Base-by-base conservation (phyloP, 306 rosid genomes). In the Dryas drummondii region DNA sequence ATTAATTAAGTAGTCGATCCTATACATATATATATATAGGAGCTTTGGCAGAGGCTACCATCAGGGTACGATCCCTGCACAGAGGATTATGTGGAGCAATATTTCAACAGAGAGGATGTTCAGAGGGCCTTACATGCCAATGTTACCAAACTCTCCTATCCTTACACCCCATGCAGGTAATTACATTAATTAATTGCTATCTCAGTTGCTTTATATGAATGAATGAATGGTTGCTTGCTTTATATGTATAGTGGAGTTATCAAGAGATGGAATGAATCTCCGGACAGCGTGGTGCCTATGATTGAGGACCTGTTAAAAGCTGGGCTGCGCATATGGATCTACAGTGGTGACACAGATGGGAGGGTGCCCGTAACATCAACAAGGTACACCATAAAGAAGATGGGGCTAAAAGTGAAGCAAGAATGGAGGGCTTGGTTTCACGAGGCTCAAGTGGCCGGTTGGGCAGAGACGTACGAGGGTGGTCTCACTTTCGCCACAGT, bases 311-410 rank as follows among this genome's bases (percentile, higher is more conserved):
- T 88, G 37, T 51, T 84, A 17, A 59, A 67, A 4, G 92, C 84
- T 0, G 92, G 96, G n/a, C 73, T 90, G 50, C 90, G 90, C 58
- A 82, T 90, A 45, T 90, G 96, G 96, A 81, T 87, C 14, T 90
- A 71, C 81, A 90, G 93, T 41, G 96, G 96, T 10, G 96, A 90
- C 56, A 78, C 87, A 0, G 93, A 90, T 66, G 96, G 93, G 7
- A 79, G 96, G 64, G 87, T 90, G 14, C 96, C 93, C 15, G 85
- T 84, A 53, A 80, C 89, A 47, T 88, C 96, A 55, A 86, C 88
- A 4, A 84, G 89, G 75, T 86, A 84, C 58, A 88, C 89, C 86
- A 71, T 88, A 73, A 80, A 84, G 12, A 79, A 82, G 71, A 47
- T 90, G 79, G 82, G 84, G 4, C 57, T 90, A 37, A 82, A 71